Base-by-base conservation (phyloP, 2,329 filamentous ascomycete genomes). In the Sclerotinia sclerotiorum region DNA sequence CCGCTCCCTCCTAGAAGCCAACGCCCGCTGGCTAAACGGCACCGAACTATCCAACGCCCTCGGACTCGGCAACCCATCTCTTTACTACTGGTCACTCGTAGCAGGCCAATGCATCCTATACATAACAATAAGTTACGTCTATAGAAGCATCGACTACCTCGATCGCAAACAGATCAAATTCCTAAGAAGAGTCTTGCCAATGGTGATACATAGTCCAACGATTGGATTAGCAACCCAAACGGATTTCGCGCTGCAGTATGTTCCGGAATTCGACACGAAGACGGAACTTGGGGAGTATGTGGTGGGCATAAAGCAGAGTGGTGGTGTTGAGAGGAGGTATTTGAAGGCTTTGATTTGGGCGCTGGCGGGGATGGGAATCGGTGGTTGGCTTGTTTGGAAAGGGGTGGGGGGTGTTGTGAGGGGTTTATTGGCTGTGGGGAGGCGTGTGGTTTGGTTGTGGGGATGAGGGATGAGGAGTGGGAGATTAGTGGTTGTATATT, bases 11-110 rank as follows among this genome's bases (percentile, higher is more conserved):
- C 82, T 94, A 65, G 83, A 86, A 62, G 91, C 90, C 0, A 85
- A 86, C 75, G 86, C 87, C 6, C 83, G 90, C 69, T 90, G 88
- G 83, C 81, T 93, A 21, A 93, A 92, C 75, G 90, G 91, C 4
- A 81, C 84, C 46, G 82, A 86, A 21, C 82, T 94, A 0, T 82
- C 84, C 42, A 83, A 87, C 73, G 82, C 81, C 1, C 81, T 93
- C 11, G 86, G 70, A 6, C 48, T 77, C 13, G 70, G 60, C 1
- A 64, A 67, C 1, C 72, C 74, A 4, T 64, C 69, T n/a, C 62
- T 71, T 13, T 77, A 75, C 64, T 76, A 74, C 24, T 73, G 69
- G 44, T 69, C 70, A 1, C 54, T 77, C 2, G 75, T 76, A 13
- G 72, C 71, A 1, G 73, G 74, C 5, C 75, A 76, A 60, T 76